Evolutionary conservation across 805 yeast genomes (phyloP), one percentile per base, ranked within the genome.

Genomic region (Schizosaccharomyces octosporus): DNA sequence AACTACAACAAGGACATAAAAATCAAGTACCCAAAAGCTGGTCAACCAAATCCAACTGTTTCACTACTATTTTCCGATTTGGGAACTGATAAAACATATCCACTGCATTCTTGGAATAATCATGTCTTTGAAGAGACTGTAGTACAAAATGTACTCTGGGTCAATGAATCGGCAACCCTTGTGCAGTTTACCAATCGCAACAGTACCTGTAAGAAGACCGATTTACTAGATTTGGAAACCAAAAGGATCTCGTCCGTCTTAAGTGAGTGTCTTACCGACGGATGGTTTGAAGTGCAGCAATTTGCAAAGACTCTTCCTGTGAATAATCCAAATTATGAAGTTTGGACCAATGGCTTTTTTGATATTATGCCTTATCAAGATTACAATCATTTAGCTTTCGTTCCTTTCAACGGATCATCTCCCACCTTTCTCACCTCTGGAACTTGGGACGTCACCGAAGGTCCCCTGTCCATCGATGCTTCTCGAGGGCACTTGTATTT

Each of bases 401-500:
- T 85, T 1, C 93, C 95, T 4, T 80, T 87, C 1, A 74, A 77
- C 31, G 70, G 83, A 4, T 64, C 80, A 0, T 70, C 72, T 17
- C 87, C 87, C 3, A 67, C 66, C 2, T 69, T 84, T 27, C 76
- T 95, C 59, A 85, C 93, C 0, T 63, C 71, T 2, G 98, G 98
- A 5, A 72, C 78, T 0, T 93, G 95, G 95, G 98, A 93, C 70
- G 95, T 93, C n/a, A 84, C 79, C 32, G 78, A 75, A 64, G 89
- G 87, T 1, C 81, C 84, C 1, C 73, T 83, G 1, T 66, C 71
- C 3, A 75, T 69, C 24, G 75, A 77, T 45, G 71, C 67, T 61
- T 31, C 5, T 31, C 17, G 19, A 15, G 42, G 31, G 19, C 9
- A 61, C 59, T 77, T 81, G 3, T 84, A 81, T 69, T 93, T 81